A percentile compares a stretch with the other conserved stretches of the same genome.
Evolutionary conservation across 768 basidiomycete species (phyloP).

Genomic region (Collybia sp.): DNA sequence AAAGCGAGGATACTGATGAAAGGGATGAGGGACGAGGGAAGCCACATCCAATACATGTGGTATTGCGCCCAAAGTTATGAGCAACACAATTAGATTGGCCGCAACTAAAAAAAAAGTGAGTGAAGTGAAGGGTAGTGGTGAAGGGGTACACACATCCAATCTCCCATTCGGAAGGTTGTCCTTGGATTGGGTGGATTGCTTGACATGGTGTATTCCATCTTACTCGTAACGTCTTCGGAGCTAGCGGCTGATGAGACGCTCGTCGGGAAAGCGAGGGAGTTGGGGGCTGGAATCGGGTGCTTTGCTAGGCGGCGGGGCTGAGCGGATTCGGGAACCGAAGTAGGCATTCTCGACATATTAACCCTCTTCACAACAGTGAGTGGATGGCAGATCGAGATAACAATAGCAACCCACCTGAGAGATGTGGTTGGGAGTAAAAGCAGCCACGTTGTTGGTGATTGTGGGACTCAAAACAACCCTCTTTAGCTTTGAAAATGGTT

Average conservation of each 20-base stretch:
- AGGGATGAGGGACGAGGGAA: conserved; percentile 38
- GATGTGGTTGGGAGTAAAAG: conserved; percentile 2
- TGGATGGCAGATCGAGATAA: conserved; percentile 1
- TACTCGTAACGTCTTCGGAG: conserved; percentile 15
- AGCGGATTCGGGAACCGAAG: conserved; percentile 9
- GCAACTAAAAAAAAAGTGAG: conserved; percentile 42
- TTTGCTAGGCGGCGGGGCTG: conserved; percentile 9
- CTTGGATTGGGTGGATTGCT: conserved; percentile 69
- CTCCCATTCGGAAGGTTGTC: conserved; percentile 61
- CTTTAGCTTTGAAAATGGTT: conserved; percentile 53
- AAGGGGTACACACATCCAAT: conserved; percentile 64
- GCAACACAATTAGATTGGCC: conserved; percentile 64
- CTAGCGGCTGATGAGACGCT: conserved; percentile 20
- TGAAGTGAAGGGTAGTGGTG: conserved; percentile 5
- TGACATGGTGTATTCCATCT: conserved; percentile 51
- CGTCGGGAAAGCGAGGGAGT: conserved; percentile 14
- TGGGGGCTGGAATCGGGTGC: conserved; percentile 11
- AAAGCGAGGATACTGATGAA: background rate
- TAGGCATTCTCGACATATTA: conserved; percentile 10
- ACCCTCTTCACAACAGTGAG: conserved; percentile 1
- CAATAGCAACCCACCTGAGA: conserved; percentile 4
- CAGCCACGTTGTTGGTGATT: too few relatives aligned
- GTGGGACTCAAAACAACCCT: conserved; percentile 26
- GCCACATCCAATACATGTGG: conserved; percentile 75
- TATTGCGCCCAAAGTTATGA: conserved; percentile 83